Conservation (phyloP, 305 asterid genomes). For the Striga hermonthica region DNA sequence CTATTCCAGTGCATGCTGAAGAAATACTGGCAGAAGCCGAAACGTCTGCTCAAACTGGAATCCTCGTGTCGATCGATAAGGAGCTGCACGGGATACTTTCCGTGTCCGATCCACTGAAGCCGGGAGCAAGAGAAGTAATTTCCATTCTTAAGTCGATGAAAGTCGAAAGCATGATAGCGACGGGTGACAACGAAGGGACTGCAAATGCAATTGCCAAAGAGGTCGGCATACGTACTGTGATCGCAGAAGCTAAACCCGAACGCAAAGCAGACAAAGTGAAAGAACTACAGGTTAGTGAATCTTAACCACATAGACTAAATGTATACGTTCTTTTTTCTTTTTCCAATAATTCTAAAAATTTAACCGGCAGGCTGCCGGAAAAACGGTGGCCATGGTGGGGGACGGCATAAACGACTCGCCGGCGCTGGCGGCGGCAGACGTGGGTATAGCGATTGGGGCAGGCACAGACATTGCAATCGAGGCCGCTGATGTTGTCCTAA, state of each 20-base stretch:
- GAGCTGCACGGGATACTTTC: slow-evolving; percentile 57
- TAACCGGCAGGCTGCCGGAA: slow-evolving; percentile 53
- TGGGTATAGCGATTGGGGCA: slow-evolving; percentile 87
- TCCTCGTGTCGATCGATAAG: slow-evolving; percentile 53
- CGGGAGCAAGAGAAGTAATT: slow-evolving; percentile 57
- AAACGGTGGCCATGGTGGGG: slow-evolving; percentile 84
- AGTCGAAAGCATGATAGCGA: slow-evolving; percentile 48
- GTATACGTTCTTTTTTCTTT: neutral
- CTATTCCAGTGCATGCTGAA: slow-evolving; percentile 44
- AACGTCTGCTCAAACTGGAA: slow-evolving; percentile 57
- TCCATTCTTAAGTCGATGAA: slow-evolving; percentile 64
- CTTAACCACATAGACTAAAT: neutral
- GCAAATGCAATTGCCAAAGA: slow-evolving; percentile 64
- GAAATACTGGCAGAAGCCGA: slow-evolving; percentile 49
- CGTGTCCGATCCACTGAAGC: slow-evolving; percentile 69
- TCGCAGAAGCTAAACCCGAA: slow-evolving; percentile 70
- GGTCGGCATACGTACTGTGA: slow-evolving; percentile 49
- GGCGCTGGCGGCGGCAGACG: slow-evolving; percentile 83
- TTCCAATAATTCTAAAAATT: neutral
- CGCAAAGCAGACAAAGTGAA: slow-evolving; percentile 71
- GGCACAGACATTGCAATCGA: slow-evolving; percentile 89
- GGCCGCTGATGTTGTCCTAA: slow-evolving; percentile 82
- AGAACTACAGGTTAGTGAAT: slow-evolving; percentile 52
- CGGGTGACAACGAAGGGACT: slow-evolving; percentile 84
- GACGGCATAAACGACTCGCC: slow-evolving; percentile 94